Base-by-base conservation (phyloP, 2,329 filamentous ascomycete species). In the Fonsecaea pedrosoi region DNA sequence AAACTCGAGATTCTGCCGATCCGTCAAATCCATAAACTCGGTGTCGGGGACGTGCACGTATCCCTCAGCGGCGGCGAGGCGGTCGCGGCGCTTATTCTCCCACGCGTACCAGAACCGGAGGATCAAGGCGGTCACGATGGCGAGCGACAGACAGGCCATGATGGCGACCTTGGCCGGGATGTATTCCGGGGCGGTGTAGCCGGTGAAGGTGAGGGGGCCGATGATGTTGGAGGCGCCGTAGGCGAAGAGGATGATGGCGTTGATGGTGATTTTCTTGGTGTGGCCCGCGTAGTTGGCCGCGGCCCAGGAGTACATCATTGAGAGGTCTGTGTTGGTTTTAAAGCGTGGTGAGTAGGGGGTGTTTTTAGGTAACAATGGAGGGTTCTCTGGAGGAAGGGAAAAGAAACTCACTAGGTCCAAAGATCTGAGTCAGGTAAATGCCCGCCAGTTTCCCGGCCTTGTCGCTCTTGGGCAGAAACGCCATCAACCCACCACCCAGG, bases 171-270 rank as follows among this genome's bases (percentile, higher is more conserved):
- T 80, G 4, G 79, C 79, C 3, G 78, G 75, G 10, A 70, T 75
- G 66, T 82, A 82, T 15, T 78, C 74, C 1, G 81, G 81, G 18
- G 79, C 80, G 63, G 82, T 76, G 42, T 77, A 72, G 0, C 75
- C 76, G 59, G 78, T 78, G 71, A 83, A 83, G 1, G 80, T 81
- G 67, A 81, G 76, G 18, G 81, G 80, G 0, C 79, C 81, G 5
- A 82, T 73, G 60, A 82, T 81, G 69, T 82, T 82, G 1, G 79
- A 80, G 7, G 80, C 72, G 61, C 81, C 83, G 70, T 83, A 84
- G 4, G 62, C 2, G 77, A 77, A 81, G 6, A 82, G 75, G 60
- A 84, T 82, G 0, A 81, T 81, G 45, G 82, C 78, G 2, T 80
- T 81, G 15, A 77, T 80, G 12, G 79, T 80, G 3, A 81, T 82